Percentiles rank a stretch among this genome's conserved stretches.
Conservation (phyloP, 2,329 filamentous ascomycete genomes). For the Chaetomium strumarium region DNA sequence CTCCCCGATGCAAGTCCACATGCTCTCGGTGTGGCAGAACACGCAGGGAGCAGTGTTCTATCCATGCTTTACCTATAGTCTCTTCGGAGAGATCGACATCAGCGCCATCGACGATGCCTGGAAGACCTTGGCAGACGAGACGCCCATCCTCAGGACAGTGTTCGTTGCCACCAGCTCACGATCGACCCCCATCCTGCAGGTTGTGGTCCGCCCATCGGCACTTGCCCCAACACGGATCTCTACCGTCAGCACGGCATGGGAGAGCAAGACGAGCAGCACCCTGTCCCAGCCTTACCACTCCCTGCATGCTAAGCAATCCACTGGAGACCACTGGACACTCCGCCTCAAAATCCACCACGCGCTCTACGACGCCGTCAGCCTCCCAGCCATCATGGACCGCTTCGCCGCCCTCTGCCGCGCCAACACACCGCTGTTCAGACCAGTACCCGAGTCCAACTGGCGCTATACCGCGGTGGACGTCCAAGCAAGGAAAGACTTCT, state of each 20-base stretch:
- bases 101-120: conserved; percentile 53
- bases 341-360: conserved; percentile 72
- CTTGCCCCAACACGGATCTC: neutral
- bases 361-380: conserved; percentile 79
- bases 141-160: conserved; percentile 62
- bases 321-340: conserved; percentile 29
- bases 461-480: conserved; percentile 3
- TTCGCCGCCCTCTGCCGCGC: conserved; percentile 27
- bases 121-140: conserved; percentile 47
- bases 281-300: conserved; percentile 23
- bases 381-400: conserved; percentile 55
- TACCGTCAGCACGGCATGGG: neutral
- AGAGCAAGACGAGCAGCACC: neutral
- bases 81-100: conserved; percentile 36
- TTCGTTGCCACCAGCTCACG: conserved; percentile 49
- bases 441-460: conserved; percentile 22
- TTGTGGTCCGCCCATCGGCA: conserved; percentile 41
- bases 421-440: neutral
- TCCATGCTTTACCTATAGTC: conserved; percentile 60
- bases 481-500: conserved; percentile 32
- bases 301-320: conserved; percentile 19
- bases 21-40: conserved; percentile 71
- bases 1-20: conserved; percentile 72
- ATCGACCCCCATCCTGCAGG: conserved; percentile 55
- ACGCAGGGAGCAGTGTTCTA: conserved; percentile 64